Percentiles rank a stretch among this genome's conserved stretches.
phyloP scores from a whole-genome alignment of 306 rosid genomes.

The Pyrus communis region DNA sequence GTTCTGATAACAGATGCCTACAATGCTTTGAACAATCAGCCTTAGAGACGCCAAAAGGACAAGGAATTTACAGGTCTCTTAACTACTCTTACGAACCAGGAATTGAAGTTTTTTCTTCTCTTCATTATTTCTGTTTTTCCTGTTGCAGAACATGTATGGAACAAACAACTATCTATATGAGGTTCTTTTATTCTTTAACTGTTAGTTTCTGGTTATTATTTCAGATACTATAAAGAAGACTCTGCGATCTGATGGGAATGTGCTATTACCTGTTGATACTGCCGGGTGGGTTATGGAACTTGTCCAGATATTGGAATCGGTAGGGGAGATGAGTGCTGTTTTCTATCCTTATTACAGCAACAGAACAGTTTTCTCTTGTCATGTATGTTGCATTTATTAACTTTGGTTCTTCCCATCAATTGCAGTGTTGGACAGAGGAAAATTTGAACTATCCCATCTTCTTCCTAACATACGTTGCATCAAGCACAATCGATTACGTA shows the following conservation, averaged over 20 bases:
- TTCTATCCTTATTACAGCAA: neutral
- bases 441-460: constrained; percentile 67
- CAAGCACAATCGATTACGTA: constrained; percentile 84
- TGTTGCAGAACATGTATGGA: constrained; percentile 1
- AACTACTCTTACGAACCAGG: neutral
- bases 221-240: constrained; percentile 80
- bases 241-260: constrained; percentile 77
- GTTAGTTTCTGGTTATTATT: neutral
- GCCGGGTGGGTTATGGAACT: constrained; percentile 89
- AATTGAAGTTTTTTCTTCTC: neutral
- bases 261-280: constrained; percentile 82
- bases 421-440: constrained; percentile 95
- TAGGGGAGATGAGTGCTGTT: constrained; percentile 13
- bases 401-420: constrained; percentile 19
- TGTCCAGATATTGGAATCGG: constrained; percentile 75
- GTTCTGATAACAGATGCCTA: constrained; percentile 96
- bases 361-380: neutral
- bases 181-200: constrained; percentile 23
- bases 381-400: constrained; percentile 7
- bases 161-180: neutral
- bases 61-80: constrained; percentile 82
- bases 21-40: constrained; percentile 95
- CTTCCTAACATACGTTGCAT: constrained; percentile 76
- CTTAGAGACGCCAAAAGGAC: constrained; percentile 89
- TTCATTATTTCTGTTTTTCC: neutral